These are phyloP conservation scores for Stagonosporopsis chrysanthemi DNA, from an alignment of 2,329 filamentous ascomycete genomes.

Conservation along the genomic window DNA sequence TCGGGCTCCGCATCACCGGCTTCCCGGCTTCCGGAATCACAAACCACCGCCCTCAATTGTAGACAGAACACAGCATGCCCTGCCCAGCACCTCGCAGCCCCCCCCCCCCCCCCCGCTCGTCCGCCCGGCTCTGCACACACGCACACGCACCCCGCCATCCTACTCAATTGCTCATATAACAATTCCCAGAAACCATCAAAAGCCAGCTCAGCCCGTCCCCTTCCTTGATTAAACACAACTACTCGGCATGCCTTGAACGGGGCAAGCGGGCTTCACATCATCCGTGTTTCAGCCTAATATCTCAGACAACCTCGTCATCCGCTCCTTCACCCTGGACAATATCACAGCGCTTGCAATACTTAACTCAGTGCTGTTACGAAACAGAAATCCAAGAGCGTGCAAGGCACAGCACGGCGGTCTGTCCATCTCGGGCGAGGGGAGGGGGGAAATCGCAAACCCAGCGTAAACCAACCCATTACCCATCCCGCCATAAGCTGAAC, in stretches of 20 bases:
- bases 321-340: conserved; percentile 23
- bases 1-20: not conserved
- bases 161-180: not conserved
- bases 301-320: conserved; percentile 32
- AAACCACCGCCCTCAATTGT: not conserved
- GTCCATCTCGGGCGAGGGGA: too few species aligned
- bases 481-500: too few species aligned
- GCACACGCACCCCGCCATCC: too few species aligned
- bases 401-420: too few species aligned
- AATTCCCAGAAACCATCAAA: too few species aligned
- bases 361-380: too few species aligned
- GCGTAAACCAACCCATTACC: too few species aligned
- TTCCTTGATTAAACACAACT: too few species aligned
- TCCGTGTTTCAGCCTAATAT: conserved; percentile 35
- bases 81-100: not conserved
- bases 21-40: not conserved
- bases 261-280: not conserved
- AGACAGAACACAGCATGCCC: too few species aligned
- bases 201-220: too few species aligned
- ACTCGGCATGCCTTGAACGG: too few species aligned
- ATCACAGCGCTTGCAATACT: conserved; percentile 1
- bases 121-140: not conserved
- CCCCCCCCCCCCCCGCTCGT: not conserved
- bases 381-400: not conserved
- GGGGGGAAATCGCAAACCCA: too few species aligned